Evolutionary conservation across 176 grass and related monocot genomes (phyloP).

Genomic region (Puya raimondii): DNA sequence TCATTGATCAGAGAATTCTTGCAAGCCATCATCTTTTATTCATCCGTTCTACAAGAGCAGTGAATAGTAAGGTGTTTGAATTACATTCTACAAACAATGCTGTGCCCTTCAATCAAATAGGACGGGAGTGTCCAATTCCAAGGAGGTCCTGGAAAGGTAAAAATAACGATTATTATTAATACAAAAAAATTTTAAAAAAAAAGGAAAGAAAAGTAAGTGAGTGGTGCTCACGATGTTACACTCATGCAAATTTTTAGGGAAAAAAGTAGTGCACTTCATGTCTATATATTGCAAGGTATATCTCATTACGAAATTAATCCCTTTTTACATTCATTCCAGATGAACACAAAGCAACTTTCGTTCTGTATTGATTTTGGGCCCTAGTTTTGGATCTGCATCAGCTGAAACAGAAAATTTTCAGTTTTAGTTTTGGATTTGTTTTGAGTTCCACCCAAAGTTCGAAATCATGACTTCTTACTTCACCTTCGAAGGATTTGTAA

Average conservation of each 20-base stretch:
- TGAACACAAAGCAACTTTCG: too few relatives aligned
- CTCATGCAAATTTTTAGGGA: neutral
- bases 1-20: neutral
- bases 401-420: too few relatives aligned
- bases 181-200: neutral
- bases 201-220: neutral
- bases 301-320: too few relatives aligned
- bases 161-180: neutral
- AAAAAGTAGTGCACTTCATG: neutral
- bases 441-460: too few relatives aligned
- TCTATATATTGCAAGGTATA: neutral
- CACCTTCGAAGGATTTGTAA: too few relatives aligned
- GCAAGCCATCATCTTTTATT: neutral
- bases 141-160: conserved; percentile 54
- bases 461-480: too few relatives aligned
- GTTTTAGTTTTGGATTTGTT: too few relatives aligned
- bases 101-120: conserved; percentile 20
- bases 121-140: conserved; percentile 55
- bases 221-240: neutral
- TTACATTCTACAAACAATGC: neutral
- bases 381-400: too few relatives aligned
- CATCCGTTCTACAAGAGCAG: conserved; percentile 11
- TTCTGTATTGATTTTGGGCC: too few relatives aligned
- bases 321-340: too few relatives aligned
- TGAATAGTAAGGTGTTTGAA: conserved; percentile 10